Base-by-base conservation (phyloP, 1,284 basidiomycete genomes). In the Malassezia arunalokei region DNA sequence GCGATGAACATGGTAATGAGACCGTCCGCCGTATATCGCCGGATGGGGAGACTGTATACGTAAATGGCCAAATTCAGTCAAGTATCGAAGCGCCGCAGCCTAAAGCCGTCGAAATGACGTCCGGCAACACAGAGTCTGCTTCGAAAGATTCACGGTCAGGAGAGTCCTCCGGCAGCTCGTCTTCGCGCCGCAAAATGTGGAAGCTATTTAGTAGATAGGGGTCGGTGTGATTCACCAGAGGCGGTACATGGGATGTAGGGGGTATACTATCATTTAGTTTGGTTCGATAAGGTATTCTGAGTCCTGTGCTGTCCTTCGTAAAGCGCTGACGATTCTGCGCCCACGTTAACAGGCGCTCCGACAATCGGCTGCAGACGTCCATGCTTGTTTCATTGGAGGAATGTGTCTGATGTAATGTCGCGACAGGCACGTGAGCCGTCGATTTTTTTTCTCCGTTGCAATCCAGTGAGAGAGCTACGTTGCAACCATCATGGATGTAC, bases 21-120 rank as follows among this genome's bases (percentile, higher is more conserved):
- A 68, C 65, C 5, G 57, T 68, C 8, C 64, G 65, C 43, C 51
- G 48, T 3, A 54, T 56, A 20, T 61, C 65, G 8, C 64, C 65
- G 0, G 60, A 63, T 24, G 64, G 62, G 27, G 58, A 57, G 53
- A 58, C 59, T 6, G 58, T 68, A n/a, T 52, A 55, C 40, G 56
- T 68, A 17, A 68, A 68, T 28, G 65, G 65, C 8, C 52, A 66
- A 1, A 57, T 55, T 33, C 64, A 68, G 45, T 45, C 32, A 6
- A 33, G 47, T 7, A 27, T 55, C 3, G 53, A 47, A 29, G 53
- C 47, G 8, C 37, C 52, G 8, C 44, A 41, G 20, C 40, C 41
- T 1, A 33, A 37, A 20, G 35, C 35, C 3, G 42, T 50, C n/a
- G 49, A 50, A 15, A 47, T 37, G 33, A 17, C 44, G 7, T 31